These are phyloP conservation scores for Melanomma pulvis-pyrius DNA, from an alignment of 495 filamentous ascomycete genomes.

Conservation along the genomic window DNA sequence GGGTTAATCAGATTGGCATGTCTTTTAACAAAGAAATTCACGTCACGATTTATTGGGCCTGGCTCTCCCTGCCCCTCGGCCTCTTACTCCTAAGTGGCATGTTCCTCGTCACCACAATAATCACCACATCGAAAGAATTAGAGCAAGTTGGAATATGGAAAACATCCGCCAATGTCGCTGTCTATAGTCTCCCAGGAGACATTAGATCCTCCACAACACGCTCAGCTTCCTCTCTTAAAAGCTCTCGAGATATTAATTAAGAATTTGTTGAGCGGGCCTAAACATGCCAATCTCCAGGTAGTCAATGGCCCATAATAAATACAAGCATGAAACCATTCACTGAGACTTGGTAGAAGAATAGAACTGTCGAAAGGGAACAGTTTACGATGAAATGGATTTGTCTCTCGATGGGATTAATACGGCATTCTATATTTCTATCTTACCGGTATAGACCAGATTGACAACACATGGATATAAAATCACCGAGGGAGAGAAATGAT, in stretches of 20 bases:
- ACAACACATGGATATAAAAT: no score
- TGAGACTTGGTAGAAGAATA: no score
- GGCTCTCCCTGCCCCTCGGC: constrained; percentile 7
- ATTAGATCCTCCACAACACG: not conserved
- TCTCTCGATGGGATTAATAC: no score
- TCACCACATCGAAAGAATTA: constrained; percentile 1
- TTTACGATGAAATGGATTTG: no score
- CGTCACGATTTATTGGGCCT: constrained; percentile 5
- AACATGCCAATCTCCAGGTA: no score
- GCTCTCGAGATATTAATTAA: not conserved
- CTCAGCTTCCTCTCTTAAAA: not conserved
- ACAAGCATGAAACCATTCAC: no score
- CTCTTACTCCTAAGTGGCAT: not conserved
- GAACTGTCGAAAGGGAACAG: no score
- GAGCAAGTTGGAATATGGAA: constrained; percentile 9
- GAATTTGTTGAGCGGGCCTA: no score
- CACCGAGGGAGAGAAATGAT: no score
- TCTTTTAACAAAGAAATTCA: not conserved
- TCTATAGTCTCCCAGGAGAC: not conserved
- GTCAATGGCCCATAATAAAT: no score
- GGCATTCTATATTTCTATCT: no score
- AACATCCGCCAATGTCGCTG: constrained; percentile 3
- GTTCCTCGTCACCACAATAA: constrained; percentile 10
- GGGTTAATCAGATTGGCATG: not conserved
- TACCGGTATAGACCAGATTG: no score